These are phyloP conservation scores for Aspergillus wentii DNA, from an alignment of 495 filamentous ascomycete genomes.

Conservation along the genomic window DNA sequence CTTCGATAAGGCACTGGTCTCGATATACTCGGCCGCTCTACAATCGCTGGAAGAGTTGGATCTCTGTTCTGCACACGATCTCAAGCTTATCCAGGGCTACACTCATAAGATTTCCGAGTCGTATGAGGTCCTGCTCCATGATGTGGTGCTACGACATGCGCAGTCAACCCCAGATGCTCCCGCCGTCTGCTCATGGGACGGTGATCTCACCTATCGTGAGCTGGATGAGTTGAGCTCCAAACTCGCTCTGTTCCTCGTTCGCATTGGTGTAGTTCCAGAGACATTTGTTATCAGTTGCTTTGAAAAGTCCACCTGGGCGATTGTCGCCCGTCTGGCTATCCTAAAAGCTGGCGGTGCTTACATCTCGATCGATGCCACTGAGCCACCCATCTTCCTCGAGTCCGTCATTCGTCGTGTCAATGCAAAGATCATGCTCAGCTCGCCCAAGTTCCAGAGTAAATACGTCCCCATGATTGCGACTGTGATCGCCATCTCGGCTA, in stretches of 20 bases:
- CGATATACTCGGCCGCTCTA: too few species aligned
- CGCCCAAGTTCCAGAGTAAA: constrained; percentile 5
- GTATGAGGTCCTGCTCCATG: constrained; percentile 11
- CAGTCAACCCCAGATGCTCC: constrained; percentile 8
- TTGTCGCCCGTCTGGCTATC: constrained; percentile 24
- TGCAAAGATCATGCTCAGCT: constrained; percentile 14
- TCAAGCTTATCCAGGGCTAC: constrained; percentile 4
- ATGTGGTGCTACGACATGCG: constrained; percentile 9
- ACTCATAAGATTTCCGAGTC: constrained; percentile 7
- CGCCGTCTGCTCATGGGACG: constrained; percentile 26
- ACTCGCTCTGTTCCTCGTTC: constrained; percentile 20
- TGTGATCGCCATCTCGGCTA: constrained; percentile 8
- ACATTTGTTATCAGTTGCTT: constrained; percentile 24
- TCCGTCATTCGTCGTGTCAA: constrained; percentile 14
- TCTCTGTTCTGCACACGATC: constrained; percentile 9
- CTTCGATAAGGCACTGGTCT: too few species aligned
- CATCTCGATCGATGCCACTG: constrained; percentile 45
- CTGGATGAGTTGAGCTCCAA: constrained; percentile 16
- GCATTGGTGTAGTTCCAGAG: constrained; percentile 14
- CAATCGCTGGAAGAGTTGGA: constrained; percentile 3
- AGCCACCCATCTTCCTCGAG: constrained; percentile 30
- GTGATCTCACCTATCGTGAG: constrained; percentile 25
- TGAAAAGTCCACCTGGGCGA: constrained; percentile 28
- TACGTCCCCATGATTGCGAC: constrained; percentile 2
- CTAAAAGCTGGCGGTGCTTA: constrained; percentile 39